Conservation (phyloP, 306 rosid species). For the Hippophae tibetana region DNA sequence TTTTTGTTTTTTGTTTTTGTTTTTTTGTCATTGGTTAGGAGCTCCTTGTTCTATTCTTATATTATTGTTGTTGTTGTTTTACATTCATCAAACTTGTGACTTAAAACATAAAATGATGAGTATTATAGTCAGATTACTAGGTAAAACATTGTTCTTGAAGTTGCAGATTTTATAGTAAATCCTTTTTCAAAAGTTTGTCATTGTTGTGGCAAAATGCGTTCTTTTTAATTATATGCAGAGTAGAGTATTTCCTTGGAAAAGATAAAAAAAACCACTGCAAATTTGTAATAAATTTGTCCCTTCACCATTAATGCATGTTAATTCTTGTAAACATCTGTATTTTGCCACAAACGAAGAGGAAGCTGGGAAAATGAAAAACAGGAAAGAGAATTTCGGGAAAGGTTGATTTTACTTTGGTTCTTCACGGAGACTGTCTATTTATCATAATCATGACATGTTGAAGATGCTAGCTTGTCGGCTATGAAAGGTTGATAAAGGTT, state of each 20-base stretch:
- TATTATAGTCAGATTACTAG: too few species aligned
- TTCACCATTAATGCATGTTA: constrained; percentile 22
- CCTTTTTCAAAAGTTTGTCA: not conserved
- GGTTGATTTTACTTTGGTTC: not conserved
- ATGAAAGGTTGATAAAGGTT: too few species aligned
- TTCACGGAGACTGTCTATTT: too few species aligned
- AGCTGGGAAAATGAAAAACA: constrained; percentile 10
- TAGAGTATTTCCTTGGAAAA: constrained; percentile 68
- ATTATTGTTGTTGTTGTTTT: too few species aligned
- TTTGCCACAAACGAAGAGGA: not conserved
- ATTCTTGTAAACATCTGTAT: constrained; percentile 13
- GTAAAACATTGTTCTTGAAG: too few species aligned
- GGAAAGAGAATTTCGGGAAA: not conserved
- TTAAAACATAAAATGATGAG: too few species aligned
- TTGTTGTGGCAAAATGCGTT: not conserved
- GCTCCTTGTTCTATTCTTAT: too few species aligned
- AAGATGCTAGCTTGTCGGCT: too few species aligned
- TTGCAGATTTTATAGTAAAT: not conserved
- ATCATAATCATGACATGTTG: too few species aligned
- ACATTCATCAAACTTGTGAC: too few species aligned
- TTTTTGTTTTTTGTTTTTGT: too few species aligned
- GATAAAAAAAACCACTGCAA: constrained; percentile 67
- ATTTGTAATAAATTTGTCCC: constrained; percentile 38
- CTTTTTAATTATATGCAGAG: constrained; percentile 35
- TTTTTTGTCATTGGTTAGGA: too few species aligned